Percentiles rank a stretch among this genome's conserved stretches.
These are phyloP conservation scores for Phytophthora melonis DNA, from an alignment of 352 stramenopile genomes.

Conservation along the genomic window DNA sequence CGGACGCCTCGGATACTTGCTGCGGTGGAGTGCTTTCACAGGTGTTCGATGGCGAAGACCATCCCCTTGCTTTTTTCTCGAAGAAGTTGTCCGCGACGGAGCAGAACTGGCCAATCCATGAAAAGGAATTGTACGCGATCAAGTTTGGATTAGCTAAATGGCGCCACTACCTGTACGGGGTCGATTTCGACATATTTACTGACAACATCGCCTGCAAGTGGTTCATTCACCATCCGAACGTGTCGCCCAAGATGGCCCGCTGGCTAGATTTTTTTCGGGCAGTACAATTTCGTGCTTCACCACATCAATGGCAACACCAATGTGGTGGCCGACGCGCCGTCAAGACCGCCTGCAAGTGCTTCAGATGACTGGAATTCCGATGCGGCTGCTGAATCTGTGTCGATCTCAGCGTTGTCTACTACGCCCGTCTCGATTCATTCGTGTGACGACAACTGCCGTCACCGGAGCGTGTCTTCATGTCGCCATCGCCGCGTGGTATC, in stretches of 20 bases:
- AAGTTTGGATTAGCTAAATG: constrained; percentile 22
- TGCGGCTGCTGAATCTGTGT: background rate
- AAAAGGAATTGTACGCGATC: constrained; percentile 34
- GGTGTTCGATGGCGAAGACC: constrained; percentile 22
- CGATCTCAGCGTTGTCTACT: background rate
- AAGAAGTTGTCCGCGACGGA: constrained; percentile 15
- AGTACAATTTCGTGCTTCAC: background rate
- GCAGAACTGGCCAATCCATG: constrained; percentile 27
- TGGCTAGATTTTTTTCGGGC: constrained; percentile 1
- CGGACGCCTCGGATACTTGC: constrained; percentile 36
- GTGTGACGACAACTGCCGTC: no score
- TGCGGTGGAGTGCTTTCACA: constrained; percentile 9
- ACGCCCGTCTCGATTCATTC: background rate
- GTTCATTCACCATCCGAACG: constrained; percentile 12
- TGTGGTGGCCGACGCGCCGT: background rate
- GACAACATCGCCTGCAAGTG: constrained; percentile 10
- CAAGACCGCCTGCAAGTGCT: background rate
- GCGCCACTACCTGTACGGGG: constrained; percentile 22
- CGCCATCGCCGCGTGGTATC: no score
- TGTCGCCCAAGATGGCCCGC: background rate
- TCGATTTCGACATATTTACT: constrained; percentile 15
- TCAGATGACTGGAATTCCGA: background rate
- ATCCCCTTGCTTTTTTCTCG: constrained; percentile 32
- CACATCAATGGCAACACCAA: background rate
- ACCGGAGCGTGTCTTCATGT: no score